Conservation (phyloP, 306 rosid genomes). For the Prunus dulcis region DNA sequence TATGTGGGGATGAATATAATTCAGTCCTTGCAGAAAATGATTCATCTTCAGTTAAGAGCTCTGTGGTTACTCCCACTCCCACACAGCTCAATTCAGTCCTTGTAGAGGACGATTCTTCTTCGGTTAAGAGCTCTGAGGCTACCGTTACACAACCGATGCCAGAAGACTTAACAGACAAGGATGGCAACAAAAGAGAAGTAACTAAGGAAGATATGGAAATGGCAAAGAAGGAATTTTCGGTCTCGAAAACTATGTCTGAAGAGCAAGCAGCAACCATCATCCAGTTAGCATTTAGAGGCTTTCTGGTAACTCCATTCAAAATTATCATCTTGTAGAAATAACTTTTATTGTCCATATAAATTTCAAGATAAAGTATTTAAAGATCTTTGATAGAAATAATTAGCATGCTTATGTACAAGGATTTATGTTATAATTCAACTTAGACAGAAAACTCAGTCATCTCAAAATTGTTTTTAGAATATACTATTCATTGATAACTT, state of each 20-base stretch:
- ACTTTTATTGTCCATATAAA: neutral
- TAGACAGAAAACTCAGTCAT: no score
- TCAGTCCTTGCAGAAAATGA: slow-evolving; percentile 73
- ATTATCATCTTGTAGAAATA: neutral
- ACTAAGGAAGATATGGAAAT: slow-evolving; percentile 38
- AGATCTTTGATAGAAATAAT: neutral
- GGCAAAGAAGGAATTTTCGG: slow-evolving; percentile 8
- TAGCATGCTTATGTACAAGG: no score
- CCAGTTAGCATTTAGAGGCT: slow-evolving; percentile 73
- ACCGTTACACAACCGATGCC: slow-evolving; percentile 48
- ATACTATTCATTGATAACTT: neutral
- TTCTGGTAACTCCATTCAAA: slow-evolving; percentile 43
- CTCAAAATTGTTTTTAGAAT: neutral
- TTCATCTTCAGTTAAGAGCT: slow-evolving; percentile 63
- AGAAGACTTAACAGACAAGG: slow-evolving; percentile 32
- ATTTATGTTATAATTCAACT: neutral
- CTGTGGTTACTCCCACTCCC: slow-evolving; percentile 42
- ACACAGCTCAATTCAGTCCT: slow-evolving; percentile 49
- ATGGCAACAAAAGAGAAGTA: slow-evolving; percentile 36
- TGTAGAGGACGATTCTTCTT: slow-evolving; percentile 66
- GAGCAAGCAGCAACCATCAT: slow-evolving; percentile 72
- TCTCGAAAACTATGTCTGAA: slow-evolving; percentile 32
- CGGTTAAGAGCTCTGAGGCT: slow-evolving; percentile 58
- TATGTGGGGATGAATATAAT: slow-evolving; percentile 84
- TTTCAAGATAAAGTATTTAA: neutral